Percentiles rank a stretch among this genome's conserved stretches.
phyloP scores from a whole-genome alignment of 768 basidiomycete species.

The Calocera viscosa region DNA sequence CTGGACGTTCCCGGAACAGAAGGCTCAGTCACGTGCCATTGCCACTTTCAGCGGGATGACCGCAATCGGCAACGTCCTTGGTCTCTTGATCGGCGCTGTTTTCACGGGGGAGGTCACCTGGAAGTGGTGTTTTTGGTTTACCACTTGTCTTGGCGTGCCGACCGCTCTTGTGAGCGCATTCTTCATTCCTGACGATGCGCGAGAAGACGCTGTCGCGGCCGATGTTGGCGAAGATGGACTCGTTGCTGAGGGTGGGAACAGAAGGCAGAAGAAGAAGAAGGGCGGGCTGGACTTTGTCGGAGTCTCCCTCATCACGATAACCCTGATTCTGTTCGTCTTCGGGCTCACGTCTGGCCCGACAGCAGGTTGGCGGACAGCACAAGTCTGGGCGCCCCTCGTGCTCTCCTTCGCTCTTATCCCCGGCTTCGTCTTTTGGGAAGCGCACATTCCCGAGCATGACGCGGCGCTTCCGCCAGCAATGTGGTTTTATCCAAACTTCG shows the following conservation, averaged over 20 bases:
- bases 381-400: conserved; percentile 37
- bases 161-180: conserved; percentile 27
- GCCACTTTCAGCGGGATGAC: conserved; percentile 37
- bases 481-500: conserved; percentile 24
- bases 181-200: conserved; percentile 27
- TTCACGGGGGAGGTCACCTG: conserved; percentile 34
- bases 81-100: conserved; percentile 36
- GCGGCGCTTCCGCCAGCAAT: conserved; percentile 32
- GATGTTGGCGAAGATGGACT: background rate
- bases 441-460: conserved; percentile 28
- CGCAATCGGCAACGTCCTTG: conserved; percentile 36
- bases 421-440: conserved; percentile 43
- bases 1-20: conserved; percentile 37
- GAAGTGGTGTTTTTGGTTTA: conserved; percentile 42
- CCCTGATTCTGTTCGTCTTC: conserved; percentile 29
- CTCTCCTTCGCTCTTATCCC: conserved; percentile 33
- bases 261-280: background rate
- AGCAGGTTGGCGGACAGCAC: conserved; percentile 37
- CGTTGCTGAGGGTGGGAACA: background rate
- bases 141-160: conserved; percentile 30
- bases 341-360: conserved; percentile 36
- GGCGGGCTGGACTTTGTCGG: background rate
- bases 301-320: conserved; percentile 14
- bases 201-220: background rate
- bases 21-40: conserved; percentile 39